Conservation (phyloP, 768 basidiomycete species). For the Hygrophorus pudorinus region DNA sequence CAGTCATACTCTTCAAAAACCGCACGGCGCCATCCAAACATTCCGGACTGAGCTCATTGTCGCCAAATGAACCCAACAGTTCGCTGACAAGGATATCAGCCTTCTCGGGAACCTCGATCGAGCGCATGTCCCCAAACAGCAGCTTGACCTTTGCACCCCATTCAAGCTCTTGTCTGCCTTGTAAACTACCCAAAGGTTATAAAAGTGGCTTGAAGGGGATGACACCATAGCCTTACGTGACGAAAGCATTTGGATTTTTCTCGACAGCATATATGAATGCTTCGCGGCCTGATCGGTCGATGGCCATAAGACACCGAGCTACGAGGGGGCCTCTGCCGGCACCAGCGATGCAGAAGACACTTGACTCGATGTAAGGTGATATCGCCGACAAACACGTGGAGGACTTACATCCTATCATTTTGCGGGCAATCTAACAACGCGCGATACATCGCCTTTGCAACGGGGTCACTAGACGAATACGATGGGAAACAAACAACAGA, state of each 20-base stretch:
- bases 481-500: slow-evolving; percentile 18
- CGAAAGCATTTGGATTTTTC: slow-evolving; percentile 93
- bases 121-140: slow-evolving; percentile 93
- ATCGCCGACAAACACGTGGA: neutral
- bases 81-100: slow-evolving; percentile 95
- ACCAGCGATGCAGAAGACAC: slow-evolving; percentile 84
- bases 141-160: slow-evolving; percentile 78
- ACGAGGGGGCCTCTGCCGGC: slow-evolving; percentile 94
- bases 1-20: slow-evolving; percentile 60
- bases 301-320: slow-evolving; percentile 69
- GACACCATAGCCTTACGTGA: slow-evolving; percentile 57
- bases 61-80: slow-evolving; percentile 92
- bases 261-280: slow-evolving; percentile 82
- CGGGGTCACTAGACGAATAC: slow-evolving; percentile 5
- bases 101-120: slow-evolving; percentile 69
- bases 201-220: neutral
- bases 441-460: slow-evolving; percentile 59
- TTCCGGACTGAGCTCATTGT: slow-evolving; percentile 97
- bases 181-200: slow-evolving; percentile 45
- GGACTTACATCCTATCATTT: slow-evolving; percentile 51
- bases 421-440: slow-evolving; percentile 68
- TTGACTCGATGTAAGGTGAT: slow-evolving; percentile 18
- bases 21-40: slow-evolving; percentile 94
- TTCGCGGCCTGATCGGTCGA: slow-evolving; percentile 51
- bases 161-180: slow-evolving; percentile 69